These are phyloP conservation scores for Candida chauliodis DNA, from an alignment of 805 yeast species.

Conservation along the genomic window DNA sequence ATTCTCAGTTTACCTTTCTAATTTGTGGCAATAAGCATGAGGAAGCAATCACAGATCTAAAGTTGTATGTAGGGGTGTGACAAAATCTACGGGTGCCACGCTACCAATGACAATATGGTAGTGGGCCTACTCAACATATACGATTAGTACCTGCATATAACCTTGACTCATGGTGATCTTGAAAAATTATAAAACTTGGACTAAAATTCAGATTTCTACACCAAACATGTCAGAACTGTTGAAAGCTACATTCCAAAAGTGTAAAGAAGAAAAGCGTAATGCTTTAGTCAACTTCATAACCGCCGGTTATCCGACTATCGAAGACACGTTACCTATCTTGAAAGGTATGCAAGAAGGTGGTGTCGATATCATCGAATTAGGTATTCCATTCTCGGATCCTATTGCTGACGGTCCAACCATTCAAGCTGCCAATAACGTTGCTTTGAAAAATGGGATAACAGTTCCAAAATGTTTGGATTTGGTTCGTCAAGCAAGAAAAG, in stretches of 20 bases:
- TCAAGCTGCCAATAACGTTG: constrained; percentile 80
- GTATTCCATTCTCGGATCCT: constrained; percentile 96
- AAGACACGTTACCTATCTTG: constrained; percentile 82
- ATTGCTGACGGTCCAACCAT: constrained; percentile 99
- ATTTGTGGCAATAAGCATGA: no score
- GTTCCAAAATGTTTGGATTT: constrained; percentile 65
- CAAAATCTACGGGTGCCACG: no score
- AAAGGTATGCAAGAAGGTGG: constrained; percentile 93
- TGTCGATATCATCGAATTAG: constrained; percentile 90
- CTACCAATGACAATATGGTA: no score
- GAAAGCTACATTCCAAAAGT: constrained; percentile 56
- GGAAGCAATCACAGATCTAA: no score
- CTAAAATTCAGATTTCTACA: no score
- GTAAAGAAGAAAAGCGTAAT: constrained; percentile 67
- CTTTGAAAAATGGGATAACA: constrained; percentile 80
- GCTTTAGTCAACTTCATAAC: constrained; percentile 92
- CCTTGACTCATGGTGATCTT: constrained; percentile 3
- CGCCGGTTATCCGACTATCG: constrained; percentile 88
- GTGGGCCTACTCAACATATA: neutral
- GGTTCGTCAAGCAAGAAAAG: constrained; percentile 69
- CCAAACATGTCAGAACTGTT: constrained; percentile 49
- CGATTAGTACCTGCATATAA: neutral
- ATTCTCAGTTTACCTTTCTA: no score
- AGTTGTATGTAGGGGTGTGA: no score
- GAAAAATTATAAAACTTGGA: neutral